Evolutionary conservation across 2,329 filamentous ascomycete species (phyloP).

Genomic region (Hypoxylon sp.): DNA sequence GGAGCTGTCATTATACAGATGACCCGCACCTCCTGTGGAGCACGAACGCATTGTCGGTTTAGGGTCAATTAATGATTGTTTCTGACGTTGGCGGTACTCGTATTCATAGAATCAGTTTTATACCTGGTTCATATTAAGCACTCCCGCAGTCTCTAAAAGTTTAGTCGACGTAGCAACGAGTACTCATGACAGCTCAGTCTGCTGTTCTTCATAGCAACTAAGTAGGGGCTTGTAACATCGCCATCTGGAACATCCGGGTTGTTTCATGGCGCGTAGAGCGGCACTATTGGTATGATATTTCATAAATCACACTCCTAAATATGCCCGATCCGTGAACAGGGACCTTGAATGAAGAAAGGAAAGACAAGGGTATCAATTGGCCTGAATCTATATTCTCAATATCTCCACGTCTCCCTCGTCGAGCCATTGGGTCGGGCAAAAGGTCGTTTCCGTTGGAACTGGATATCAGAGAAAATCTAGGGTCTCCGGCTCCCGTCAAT

Average conservation of each 20-base stretch:
- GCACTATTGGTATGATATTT: constrained; percentile 25
- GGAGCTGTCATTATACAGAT: constrained; percentile 27
- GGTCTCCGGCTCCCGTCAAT: constrained; percentile 29
- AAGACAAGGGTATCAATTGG: constrained; percentile 34
- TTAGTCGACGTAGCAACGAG: constrained; percentile 20
- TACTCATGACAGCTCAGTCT: constrained; percentile 11
- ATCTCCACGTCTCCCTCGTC: constrained; percentile 29
- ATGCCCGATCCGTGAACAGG: constrained; percentile 27
- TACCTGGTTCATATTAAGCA: constrained; percentile 12
- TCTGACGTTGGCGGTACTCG: constrained; percentile 22
- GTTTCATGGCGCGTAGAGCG: constrained; percentile 38
- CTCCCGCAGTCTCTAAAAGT: constrained; percentile 5
- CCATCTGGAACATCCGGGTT: constrained; percentile 12
- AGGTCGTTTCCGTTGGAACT: constrained; percentile 20
- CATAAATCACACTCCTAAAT: constrained; percentile 28
- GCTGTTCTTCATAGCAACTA: constrained; percentile 14
- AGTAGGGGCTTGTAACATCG: constrained; percentile 22
- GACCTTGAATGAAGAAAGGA: constrained; percentile 12
- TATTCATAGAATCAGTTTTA: constrained; percentile 22
- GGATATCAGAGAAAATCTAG: constrained; percentile 35
- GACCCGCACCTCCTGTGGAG: constrained; percentile 30
- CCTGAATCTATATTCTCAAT: constrained; percentile 24
- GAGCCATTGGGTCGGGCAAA: constrained; percentile 24
- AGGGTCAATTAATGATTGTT: constrained; percentile 15
- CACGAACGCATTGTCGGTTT: constrained; percentile 14